Evolutionary conservation across 2,329 filamentous ascomycete genomes (phyloP).

Genomic region (Penicillium nordicum): DNA sequence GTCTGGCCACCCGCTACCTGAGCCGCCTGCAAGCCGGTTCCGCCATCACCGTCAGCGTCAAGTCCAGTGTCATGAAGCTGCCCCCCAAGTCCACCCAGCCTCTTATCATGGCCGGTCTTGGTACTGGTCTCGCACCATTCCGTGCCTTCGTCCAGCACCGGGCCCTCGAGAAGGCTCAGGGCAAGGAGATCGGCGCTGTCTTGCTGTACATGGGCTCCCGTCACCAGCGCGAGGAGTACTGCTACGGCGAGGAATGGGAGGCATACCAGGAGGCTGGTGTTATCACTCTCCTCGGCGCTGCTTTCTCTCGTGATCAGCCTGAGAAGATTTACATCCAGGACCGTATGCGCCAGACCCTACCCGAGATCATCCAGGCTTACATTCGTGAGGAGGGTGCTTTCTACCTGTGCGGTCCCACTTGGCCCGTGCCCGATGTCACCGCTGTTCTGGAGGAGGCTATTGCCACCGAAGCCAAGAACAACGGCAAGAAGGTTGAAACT

Average conservation of each 20-base stretch:
- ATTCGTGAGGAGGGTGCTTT: constrained; percentile 85
- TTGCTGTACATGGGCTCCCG: constrained; percentile 95
- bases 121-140: constrained; percentile 97
- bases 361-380: constrained; percentile 80
- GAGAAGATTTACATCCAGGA: constrained; percentile 99
- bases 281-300: constrained; percentile 86
- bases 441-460: constrained; percentile 92
- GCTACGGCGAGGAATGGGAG: constrained; percentile 99
- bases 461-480: constrained; percentile 65
- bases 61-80: constrained; percentile 99
- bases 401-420: constrained; percentile 96
- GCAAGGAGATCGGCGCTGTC: constrained; percentile 89
- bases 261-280: constrained; percentile 94
- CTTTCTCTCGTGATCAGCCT: constrained; percentile 94
- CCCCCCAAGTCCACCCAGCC: constrained; percentile 81
- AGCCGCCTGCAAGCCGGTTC: constrained; percentile 70
- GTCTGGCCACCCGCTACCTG: constrained; percentile 90
- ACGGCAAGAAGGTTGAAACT: constrained; percentile 73
- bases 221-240: constrained; percentile 96
- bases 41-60: constrained; percentile 85
- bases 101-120: constrained; percentile 98
- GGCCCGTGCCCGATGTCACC: constrained; percentile 96
- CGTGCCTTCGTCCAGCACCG: constrained; percentile 97
- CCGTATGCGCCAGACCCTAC: constrained; percentile 84
- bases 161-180: constrained; percentile 95